These are phyloP conservation scores for Fusarium burgessii DNA, from an alignment of 2,329 filamentous ascomycete species.

Conservation along the genomic window DNA sequence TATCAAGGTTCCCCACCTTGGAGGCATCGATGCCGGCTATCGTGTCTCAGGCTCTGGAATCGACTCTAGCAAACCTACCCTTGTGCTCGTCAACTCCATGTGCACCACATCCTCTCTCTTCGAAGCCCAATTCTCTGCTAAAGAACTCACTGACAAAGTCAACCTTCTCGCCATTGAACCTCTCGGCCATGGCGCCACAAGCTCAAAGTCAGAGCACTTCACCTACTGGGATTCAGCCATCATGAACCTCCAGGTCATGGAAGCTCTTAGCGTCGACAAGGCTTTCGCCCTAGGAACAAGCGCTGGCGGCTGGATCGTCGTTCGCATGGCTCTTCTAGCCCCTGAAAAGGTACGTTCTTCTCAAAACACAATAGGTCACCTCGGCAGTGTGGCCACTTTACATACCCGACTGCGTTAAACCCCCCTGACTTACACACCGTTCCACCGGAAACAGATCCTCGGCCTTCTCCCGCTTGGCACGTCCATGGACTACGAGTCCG, in stretches of 20 bases:
- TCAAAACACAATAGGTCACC: not conserved
- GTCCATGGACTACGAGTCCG: slow-evolving; percentile 66
- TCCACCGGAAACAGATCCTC: slow-evolving; percentile 53
- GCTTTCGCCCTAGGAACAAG: slow-evolving; percentile 64
- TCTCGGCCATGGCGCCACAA: slow-evolving; percentile 64
- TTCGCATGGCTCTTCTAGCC: slow-evolving; percentile 63
- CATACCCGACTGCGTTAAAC: slow-evolving; percentile 9
- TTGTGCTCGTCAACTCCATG: slow-evolving; percentile 65
- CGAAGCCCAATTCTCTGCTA: slow-evolving; percentile 57
- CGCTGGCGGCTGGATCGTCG: slow-evolving; percentile 65
- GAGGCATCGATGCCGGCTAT: slow-evolving; percentile 61
- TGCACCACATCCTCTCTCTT: slow-evolving; percentile 62
- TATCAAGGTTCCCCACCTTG: slow-evolving; percentile 61
- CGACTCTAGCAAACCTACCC: slow-evolving; percentile 64
- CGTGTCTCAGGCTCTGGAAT: slow-evolving; percentile 55
- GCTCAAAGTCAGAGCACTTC: slow-evolving; percentile 58
- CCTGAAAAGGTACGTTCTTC: slow-evolving; percentile 57
- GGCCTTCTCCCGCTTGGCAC: slow-evolving; percentile 63
- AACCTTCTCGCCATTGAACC: slow-evolving; percentile 66
- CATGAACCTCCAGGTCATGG: slow-evolving; percentile 68
- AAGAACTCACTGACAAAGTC: slow-evolving; percentile 54
- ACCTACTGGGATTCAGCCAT: slow-evolving; percentile 68
- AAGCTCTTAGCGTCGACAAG: slow-evolving; percentile 60
- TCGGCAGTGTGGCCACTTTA: not conserved
- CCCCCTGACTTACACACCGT: slow-evolving; percentile 19